Evolutionary conservation across 140 eudicot species (phyloP).

Genomic region (Senecio squalidus): DNA sequence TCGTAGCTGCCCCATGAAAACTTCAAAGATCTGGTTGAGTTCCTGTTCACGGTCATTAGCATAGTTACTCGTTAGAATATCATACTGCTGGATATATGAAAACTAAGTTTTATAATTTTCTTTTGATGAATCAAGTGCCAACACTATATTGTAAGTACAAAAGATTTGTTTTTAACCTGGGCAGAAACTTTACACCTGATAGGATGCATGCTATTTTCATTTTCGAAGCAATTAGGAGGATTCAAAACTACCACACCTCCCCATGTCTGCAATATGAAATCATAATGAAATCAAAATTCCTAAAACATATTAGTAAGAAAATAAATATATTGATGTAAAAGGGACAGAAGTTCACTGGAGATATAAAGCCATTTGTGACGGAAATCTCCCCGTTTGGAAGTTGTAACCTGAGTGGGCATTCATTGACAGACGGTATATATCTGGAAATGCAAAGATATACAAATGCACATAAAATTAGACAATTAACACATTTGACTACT

Average conservation of each 20-base stretch:
- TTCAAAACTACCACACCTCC: constrained; percentile 94
- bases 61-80: constrained; percentile 4
- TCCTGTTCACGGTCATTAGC: constrained; percentile 52
- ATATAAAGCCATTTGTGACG: constrained; percentile 78
- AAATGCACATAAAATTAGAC: constrained; percentile 13
- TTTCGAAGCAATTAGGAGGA: constrained; percentile 58
- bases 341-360: constrained; percentile 57
- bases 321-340: not conserved
- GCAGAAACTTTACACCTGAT: constrained; percentile 45
- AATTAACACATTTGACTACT: not conserved
- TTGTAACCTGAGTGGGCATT: constrained; percentile 89
- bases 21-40: constrained; percentile 56
- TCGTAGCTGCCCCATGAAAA: constrained; percentile 85
- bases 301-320: not conserved
- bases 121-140: no score
- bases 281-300: constrained; percentile 12
- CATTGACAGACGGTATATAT: constrained; percentile 81
- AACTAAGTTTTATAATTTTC: no score
- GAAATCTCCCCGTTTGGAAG: constrained; percentile 85
- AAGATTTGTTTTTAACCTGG: constrained; percentile 50
- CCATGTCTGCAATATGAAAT: constrained; percentile 74
- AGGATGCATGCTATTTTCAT: constrained; percentile 28
- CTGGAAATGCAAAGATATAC: constrained; percentile 45
- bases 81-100: constrained; percentile 5
- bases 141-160: not conserved